Base-by-base conservation (phyloP, 768 basidiomycete species). In the Tylopilus vinaceipallidus region DNA sequence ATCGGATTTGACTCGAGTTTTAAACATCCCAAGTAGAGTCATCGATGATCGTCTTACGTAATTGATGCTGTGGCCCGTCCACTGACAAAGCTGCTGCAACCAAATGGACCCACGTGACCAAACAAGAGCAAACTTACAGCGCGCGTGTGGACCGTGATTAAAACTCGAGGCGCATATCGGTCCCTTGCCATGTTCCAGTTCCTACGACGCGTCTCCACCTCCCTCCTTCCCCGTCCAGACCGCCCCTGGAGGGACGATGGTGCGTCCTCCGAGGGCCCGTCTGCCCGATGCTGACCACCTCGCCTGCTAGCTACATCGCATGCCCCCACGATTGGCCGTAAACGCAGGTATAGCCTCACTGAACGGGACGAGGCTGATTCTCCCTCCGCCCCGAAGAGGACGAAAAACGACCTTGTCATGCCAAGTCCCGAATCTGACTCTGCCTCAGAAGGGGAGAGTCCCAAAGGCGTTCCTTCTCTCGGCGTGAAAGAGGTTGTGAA, bases 221-320 rank as follows among this genome's bases (percentile, higher is more conserved):
- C 82, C 13, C 74, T 87, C 19, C 79, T 87, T 57, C 82, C 83
- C 23, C 80, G 86, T 45, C 78, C 82, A 22, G 87, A 88, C 67
- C 75, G 84, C 50, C 84, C 86, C 29, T 88, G 87, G 88, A 76
- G 77, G 58, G 86, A 89, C 47, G 86, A 90, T 64, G 82, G 86
- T 86, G 59, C 74, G 82, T 63, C 29, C 48, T 48, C 52, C 52
- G 54, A 53, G 52, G 33, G 38, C 55, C 30, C 43, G 13, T 30
- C 48, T 34, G 58, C 53, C 32, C 49, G 50, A 48, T 37, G n/a
- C 35, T 29, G 16, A 45, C 51, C 40, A 42, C 39, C 30, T 40
- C 17, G 3, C 20, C 19, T 22, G 6, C 13, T 59, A 90, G 87
- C 85, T 24, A 87, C 88, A 1, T 88, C 87, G 22, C 86, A 81